These are phyloP conservation scores for Crassisporium funariophilum DNA, from an alignment of 768 basidiomycete species.

Conservation along the genomic window DNA sequence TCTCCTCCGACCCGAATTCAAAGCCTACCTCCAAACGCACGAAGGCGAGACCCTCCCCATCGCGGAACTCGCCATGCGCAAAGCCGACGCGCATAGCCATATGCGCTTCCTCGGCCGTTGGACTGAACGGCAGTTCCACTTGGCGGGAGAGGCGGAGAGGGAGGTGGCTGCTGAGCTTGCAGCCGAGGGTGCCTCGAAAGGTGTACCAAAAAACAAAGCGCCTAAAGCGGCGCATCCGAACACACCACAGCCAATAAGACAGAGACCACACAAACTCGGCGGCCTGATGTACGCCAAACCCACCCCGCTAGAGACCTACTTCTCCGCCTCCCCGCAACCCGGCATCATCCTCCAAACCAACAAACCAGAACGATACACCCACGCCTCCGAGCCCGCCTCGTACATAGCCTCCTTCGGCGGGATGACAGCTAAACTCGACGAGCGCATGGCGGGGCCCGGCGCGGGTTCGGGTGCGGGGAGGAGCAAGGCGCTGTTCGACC, in stretches of 20 bases:
- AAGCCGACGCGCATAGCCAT: constrained; percentile 16
- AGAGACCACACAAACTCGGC: constrained; percentile 62
- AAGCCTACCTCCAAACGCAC: too few relatives aligned
- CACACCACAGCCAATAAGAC: constrained; percentile 47
- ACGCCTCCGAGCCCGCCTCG: not conserved
- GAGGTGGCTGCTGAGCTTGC: constrained; percentile 8
- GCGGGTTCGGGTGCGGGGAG: constrained; percentile 29
- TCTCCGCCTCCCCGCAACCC: constrained; percentile 53
- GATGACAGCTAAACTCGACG: constrained; percentile 31
- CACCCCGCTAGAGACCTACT: constrained; percentile 53
- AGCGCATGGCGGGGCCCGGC: constrained; percentile 11
- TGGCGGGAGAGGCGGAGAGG: constrained; percentile 8
- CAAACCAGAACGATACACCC: constrained; percentile 1
- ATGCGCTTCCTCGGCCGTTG: constrained; percentile 23
- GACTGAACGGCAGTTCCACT: constrained; percentile 17
- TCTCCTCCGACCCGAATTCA: constrained; percentile 55
- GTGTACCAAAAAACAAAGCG: not conserved
- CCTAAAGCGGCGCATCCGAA: constrained; percentile 14
- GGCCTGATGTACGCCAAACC: constrained; percentile 63
- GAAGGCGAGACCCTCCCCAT: constrained; percentile 10
- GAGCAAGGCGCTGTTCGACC: constrained; percentile 30
- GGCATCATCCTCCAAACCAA: constrained; percentile 55
- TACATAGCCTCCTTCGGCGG: constrained; percentile 49
- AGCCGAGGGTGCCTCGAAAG: not conserved
- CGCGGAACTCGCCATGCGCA: constrained; percentile 14